phyloP scores from a whole-genome alignment of 2,329 filamentous ascomycete genomes.

The Sclerotinia glacialis region DNA sequence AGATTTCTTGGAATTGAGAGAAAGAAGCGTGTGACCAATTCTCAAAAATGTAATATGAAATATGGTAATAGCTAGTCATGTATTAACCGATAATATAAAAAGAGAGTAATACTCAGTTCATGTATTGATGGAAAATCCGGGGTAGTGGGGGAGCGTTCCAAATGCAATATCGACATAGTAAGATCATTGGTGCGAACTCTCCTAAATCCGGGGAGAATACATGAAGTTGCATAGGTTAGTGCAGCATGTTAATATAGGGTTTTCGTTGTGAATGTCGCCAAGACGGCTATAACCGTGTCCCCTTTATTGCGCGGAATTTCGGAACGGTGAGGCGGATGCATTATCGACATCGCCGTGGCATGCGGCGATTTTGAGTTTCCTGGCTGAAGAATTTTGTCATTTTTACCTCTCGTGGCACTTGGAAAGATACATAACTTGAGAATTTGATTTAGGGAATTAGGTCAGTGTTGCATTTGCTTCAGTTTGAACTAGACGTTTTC shows the following conservation, averaged over 20 bases:
- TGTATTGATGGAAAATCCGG: neutral
- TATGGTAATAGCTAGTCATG: too few species aligned
- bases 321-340: constrained; percentile 10
- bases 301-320: constrained; percentile 6
- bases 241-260: neutral
- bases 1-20: too few species aligned
- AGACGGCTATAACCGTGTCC: neutral
- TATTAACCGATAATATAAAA: neutral
- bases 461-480: too few species aligned
- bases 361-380: neutral
- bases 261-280: neutral
- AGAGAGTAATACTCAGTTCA: neutral
- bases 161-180: neutral
- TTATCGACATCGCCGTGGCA: neutral
- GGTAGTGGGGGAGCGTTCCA: neutral
- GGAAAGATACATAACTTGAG: too few species aligned
- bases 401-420: too few species aligned
- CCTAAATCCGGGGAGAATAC: neutral
- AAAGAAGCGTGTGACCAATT: neutral
- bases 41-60: neutral
- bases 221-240: neutral
- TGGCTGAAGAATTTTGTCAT: rapidly evolving
- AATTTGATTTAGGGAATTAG: too few species aligned
- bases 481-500: too few species aligned
- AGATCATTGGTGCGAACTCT: neutral